Evolutionary conservation across 305 asterid genomes (phyloP).

Genomic region (Solanum hybrid): DNA sequence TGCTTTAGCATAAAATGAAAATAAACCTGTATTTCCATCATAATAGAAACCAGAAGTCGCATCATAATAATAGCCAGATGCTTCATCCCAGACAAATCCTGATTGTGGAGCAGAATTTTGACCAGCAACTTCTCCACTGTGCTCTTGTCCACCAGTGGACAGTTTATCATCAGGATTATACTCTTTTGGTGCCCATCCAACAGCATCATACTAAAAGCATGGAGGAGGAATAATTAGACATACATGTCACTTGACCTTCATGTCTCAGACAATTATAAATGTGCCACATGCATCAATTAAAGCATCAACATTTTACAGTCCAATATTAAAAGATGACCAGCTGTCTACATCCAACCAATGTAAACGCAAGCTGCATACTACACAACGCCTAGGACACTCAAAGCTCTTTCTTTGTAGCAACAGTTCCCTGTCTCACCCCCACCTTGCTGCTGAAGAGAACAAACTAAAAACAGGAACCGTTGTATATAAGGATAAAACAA

Average conservation of each 20-base stretch:
- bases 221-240: slow-evolving; percentile 3
- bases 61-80: slow-evolving; percentile 97
- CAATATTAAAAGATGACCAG: neutral
- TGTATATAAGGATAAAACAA: neutral
- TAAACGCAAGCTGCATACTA: neutral
- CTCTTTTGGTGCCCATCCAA: slow-evolving; percentile 99
- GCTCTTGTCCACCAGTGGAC: slow-evolving; percentile 48
- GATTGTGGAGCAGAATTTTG: slow-evolving; percentile 71
- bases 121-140: slow-evolving; percentile 38
- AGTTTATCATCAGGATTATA: slow-evolving; percentile 82
- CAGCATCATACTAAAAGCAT: slow-evolving; percentile 76
- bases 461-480: neutral
- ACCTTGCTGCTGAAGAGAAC: neutral
- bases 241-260: neutral
- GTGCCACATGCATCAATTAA: neutral
- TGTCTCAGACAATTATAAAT: neutral
- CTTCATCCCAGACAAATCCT: slow-evolving; percentile 98
- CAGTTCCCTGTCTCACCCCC: neutral
- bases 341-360: neutral
- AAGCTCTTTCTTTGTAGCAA: neutral
- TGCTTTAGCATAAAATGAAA: neutral
- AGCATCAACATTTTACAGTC: neutral
- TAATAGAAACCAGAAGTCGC: slow-evolving; percentile 97
- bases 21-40: slow-evolving; percentile 88
- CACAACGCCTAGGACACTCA: neutral